A percentile compares a stretch with the other conserved stretches of the same genome.
Evolutionary conservation across 2,329 filamentous ascomycete genomes (phyloP).

Genomic region (Claviceps pazoutovae): DNA sequence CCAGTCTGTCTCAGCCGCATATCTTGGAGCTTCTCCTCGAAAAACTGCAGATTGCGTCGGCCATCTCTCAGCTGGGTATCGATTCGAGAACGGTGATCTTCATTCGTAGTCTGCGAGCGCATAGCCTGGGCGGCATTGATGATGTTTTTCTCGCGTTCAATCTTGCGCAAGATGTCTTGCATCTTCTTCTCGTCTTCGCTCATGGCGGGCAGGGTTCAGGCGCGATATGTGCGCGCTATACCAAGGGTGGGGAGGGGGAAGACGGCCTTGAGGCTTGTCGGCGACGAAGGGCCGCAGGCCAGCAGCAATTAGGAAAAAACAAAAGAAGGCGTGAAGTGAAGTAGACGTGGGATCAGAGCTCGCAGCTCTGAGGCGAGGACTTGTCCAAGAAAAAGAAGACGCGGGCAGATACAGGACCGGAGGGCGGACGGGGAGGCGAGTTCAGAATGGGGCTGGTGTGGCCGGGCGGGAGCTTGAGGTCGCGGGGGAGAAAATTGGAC

Average conservation of each 20-base stretch:
- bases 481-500: conserved; percentile 8
- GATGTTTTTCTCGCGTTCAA: conserved; percentile 89
- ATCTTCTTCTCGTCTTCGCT: conserved; percentile 50
- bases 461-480: not conserved
- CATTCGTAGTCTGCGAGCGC: conserved; percentile 91
- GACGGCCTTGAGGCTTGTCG: conserved; percentile 1
- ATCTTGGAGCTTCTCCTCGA: conserved; percentile 83
- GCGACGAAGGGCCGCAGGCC: not conserved
- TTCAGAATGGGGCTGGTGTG: not conserved
- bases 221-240: conserved; percentile 26
- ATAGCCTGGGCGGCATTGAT: conserved; percentile 90
- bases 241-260: conserved; percentile 8
- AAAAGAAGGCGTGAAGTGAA: not conserved
- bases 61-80: conserved; percentile 92
- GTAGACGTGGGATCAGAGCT: not conserved
- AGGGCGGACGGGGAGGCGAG: not conserved
- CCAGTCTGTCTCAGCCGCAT: conserved; percentile 69
- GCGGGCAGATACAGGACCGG: not conserved
- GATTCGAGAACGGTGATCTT: conserved; percentile 74
- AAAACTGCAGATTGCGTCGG: conserved; percentile 84
- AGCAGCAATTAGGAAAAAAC: not conserved
- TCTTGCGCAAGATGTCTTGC: conserved; percentile 86
- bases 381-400: not conserved
- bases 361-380: not conserved
- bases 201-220: conserved; percentile 33